Evolutionary conservation across 23 red algal species (phyloP), one percentile per base, ranked within the genome.

Genomic region (Cyanidiococcus yangmingshanensis): DNA sequence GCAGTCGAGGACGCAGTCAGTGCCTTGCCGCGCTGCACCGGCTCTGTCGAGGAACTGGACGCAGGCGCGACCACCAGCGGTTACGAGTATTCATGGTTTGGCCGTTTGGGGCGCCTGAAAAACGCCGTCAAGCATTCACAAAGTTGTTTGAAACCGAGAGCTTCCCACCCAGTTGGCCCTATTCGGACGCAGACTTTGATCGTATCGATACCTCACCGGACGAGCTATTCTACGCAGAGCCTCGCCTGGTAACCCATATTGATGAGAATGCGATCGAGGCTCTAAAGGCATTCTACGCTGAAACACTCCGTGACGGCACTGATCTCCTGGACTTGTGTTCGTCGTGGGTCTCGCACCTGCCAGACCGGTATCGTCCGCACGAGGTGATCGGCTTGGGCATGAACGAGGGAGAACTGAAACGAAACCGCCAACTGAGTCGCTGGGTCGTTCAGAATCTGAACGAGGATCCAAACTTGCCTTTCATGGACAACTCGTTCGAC

Each of bases 311-410:
- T 38, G 83, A 68, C 3, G 38, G 68, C 2, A 84, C 80, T 25
- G 85, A 87, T 39, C 54, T 90, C 37, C 84, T 98, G 38, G 85
- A 92, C 75, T 51, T 97, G 68, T 98, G 94, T 57, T 91, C 88
- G 32, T 87, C 82, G 37, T 91, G 88, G 88, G 85, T 98, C 33
- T 91, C 88, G 18, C 89, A 98, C 85, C 68, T 86, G 16, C 94
- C 94, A 2, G 87, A 98, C 29, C 76, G 77, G 45, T 89, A 83
- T 27, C 39, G 77, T 1, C 33, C 58, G 30, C 31, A 50, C n/a
- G 39, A 58, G 37, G 76, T 96, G 1, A 74, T 68, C 2, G 92
- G 84, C 0, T 45, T 88, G 24, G 92, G 92, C 17, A 68, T 96
- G 59, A 96, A 96, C 41, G 59, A 40, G 2, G 75, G 33, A 2